Evolutionary conservation across 768 basidiomycete genomes (phyloP).

Genomic region (Leccinum arenicola): DNA sequence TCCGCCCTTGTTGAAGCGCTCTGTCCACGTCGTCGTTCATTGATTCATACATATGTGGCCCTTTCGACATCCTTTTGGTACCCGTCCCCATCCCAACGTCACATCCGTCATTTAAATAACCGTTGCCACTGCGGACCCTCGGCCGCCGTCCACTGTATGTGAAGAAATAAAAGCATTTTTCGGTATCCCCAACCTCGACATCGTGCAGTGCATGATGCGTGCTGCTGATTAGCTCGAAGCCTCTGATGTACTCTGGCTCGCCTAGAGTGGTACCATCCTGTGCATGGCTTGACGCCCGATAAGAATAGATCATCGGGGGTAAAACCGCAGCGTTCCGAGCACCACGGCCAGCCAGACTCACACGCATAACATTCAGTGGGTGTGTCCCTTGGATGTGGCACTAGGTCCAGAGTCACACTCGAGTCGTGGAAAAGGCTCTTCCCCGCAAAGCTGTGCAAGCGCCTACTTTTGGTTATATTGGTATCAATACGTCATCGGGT

Average conservation of each 20-base stretch:
- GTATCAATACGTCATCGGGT: neutral
- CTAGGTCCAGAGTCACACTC: too few species aligned
- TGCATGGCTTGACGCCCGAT: neutral
- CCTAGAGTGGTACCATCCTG: neutral
- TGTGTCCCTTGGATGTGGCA: too few species aligned
- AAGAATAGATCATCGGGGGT: neutral
- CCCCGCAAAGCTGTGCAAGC: constrained; percentile 7
- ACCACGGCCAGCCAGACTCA: too few species aligned
- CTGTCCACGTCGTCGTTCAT: neutral
- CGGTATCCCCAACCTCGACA: neutral
- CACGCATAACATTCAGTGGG: too few species aligned
- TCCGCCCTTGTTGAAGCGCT: neutral
- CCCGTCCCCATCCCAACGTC: neutral
- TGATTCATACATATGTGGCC: too few species aligned
- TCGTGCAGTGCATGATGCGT: neutral
- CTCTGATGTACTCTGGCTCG: too few species aligned
- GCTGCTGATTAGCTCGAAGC: too few species aligned
- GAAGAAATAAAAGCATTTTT: too few species aligned
- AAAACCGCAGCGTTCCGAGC: too few species aligned
- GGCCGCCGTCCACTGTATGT: too few species aligned
- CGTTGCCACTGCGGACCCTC: neutral
- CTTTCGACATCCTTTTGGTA: neutral
- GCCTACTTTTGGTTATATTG: neutral
- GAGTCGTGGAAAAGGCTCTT: neutral
- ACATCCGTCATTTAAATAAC: neutral